Percentiles rank a stretch among this genome's conserved stretches.
These are phyloP conservation scores for Inga leiocalycina DNA, from an alignment of 306 rosid genomes.

Conservation along the genomic window DNA sequence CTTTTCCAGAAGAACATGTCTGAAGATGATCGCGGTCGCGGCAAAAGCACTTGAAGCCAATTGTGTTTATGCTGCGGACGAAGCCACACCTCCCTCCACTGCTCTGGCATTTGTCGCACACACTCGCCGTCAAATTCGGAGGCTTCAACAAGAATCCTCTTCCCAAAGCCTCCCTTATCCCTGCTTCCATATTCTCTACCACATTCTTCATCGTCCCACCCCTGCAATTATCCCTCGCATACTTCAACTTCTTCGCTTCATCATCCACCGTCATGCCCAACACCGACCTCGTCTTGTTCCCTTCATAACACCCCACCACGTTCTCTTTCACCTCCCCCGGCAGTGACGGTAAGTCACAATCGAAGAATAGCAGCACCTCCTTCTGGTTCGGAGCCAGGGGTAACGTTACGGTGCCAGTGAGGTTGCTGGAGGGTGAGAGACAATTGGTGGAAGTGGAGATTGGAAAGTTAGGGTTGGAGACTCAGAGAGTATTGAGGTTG, in stretches of 20 bases:
- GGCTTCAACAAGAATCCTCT: constrained; percentile 45
- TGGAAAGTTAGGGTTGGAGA: constrained; percentile 37
- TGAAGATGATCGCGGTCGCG: no score
- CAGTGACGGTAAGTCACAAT: no score
- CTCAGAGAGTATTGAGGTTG: background rate
- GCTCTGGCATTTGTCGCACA: constrained; percentile 9
- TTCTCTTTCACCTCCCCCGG: no score
- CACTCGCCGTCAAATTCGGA: constrained; percentile 27
- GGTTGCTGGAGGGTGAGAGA: background rate
- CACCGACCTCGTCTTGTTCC: no score
- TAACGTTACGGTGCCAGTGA: constrained; percentile 5
- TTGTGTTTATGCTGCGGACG: no score
- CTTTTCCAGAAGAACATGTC: no score
- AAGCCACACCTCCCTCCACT: constrained; percentile 64
- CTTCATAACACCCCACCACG: no score
- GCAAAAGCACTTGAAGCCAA: no score
- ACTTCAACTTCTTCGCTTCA: no score
- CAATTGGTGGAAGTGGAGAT: background rate
- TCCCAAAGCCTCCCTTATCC: constrained; percentile 25
- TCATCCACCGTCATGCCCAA: no score
- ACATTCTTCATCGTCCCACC: background rate
- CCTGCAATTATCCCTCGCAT: constrained; percentile 16
- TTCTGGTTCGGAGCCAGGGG: background rate
- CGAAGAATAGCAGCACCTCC: background rate
- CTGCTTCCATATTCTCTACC: background rate